phyloP scores from a whole-genome alignment of 495 filamentous ascomycete species.

The Penicillium samsonianum region DNA sequence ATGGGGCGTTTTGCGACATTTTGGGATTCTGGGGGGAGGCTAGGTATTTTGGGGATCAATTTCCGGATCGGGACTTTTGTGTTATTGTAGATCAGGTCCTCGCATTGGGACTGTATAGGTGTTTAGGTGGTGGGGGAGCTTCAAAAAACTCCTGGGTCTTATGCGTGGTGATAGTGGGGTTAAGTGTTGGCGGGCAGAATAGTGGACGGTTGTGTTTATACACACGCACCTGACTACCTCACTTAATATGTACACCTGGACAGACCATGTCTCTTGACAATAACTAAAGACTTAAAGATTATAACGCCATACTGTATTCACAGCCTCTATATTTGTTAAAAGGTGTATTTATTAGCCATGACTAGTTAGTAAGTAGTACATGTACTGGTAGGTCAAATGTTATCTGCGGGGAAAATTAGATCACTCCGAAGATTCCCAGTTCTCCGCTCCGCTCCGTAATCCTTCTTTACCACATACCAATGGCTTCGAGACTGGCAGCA shows the following conservation, averaged over 20 bases:
- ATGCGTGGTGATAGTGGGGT: constrained; percentile 10
- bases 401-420: neutral
- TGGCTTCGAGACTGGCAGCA: constrained; percentile 33
- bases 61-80: neutral
- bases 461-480: constrained; percentile 16
- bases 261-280: neutral
- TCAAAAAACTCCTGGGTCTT: constrained; percentile 14
- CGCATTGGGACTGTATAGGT: constrained; percentile 18
- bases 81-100: constrained; percentile 3
- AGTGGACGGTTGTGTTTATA: neutral
- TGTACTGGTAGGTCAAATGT: neutral
- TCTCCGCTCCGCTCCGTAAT: constrained; percentile 18
- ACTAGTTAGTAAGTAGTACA: neutral
- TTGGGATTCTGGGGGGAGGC: constrained; percentile 4
- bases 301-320: neutral
- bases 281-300: neutral
- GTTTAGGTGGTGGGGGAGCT: constrained; percentile 26
- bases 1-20: constrained; percentile 30
- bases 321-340: neutral
- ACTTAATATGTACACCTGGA: too few relatives aligned
- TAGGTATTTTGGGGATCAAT: neutral
- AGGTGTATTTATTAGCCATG: neutral
- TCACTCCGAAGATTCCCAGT: constrained; percentile 7
- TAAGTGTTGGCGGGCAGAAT: neutral
- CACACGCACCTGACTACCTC: constrained; percentile 4